Evolutionary conservation across 2,329 filamentous ascomycete species (phyloP).

Genomic region (Didymella pomorum): DNA sequence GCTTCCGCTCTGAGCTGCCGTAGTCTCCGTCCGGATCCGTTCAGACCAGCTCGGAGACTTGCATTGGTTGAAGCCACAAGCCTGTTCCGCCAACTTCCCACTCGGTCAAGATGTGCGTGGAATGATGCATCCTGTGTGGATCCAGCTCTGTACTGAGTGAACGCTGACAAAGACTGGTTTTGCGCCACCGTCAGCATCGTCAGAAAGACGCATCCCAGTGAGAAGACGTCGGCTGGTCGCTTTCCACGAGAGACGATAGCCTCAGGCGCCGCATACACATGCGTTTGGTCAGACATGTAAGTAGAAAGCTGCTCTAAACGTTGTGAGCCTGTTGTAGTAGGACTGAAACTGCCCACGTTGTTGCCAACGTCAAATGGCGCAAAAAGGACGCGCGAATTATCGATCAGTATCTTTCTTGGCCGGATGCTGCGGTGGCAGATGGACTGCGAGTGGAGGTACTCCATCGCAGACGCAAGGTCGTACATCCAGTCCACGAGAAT

Average conservation of each 20-base stretch:
- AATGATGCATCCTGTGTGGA: conserved; percentile 49
- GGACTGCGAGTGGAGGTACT: conserved; percentile 49
- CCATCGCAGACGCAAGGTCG: conserved; percentile 50
- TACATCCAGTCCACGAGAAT: conserved; percentile 52
- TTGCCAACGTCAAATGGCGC: conserved; percentile 49
- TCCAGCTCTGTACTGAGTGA: conserved; percentile 46
- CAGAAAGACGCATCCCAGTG: conserved; percentile 51
- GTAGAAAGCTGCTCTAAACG: conserved; percentile 42
- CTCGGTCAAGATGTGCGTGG: conserved; percentile 51
- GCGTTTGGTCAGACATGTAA: conserved; percentile 47
- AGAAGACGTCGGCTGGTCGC: conserved; percentile 51
- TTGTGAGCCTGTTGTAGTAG: conserved; percentile 37
- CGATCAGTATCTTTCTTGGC: conserved; percentile 51
- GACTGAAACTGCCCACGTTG: conserved; percentile 40
- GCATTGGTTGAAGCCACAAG: conserved; percentile 44
- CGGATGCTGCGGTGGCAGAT: conserved; percentile 51
- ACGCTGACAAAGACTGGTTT: conserved; percentile 45
- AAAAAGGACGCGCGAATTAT: conserved; percentile 46
- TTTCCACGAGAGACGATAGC: conserved; percentile 48
- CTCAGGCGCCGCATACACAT: conserved; percentile 52
- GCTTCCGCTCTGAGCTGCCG: conserved; percentile 46
- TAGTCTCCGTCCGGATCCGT: conserved; percentile 40
- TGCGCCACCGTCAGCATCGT: conserved; percentile 51
- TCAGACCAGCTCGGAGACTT: conserved; percentile 38
- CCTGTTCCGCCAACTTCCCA: conserved; percentile 45